Base-by-base conservation (phyloP, 805 yeast genomes). In the Scheffersomyces coipomensis region DNA sequence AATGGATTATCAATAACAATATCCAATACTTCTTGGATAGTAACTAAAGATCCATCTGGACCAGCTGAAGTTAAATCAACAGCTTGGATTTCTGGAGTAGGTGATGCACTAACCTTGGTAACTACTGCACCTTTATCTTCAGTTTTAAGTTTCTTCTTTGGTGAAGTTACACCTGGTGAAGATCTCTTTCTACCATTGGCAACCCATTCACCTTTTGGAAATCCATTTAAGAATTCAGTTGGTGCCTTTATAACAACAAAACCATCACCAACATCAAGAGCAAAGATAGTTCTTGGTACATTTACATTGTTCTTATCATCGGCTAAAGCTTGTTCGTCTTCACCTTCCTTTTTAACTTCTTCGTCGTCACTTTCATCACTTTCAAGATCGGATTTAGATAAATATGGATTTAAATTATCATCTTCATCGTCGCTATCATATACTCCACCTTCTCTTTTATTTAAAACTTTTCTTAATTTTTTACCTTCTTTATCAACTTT, bases 401-500 rank as follows among this genome's bases (percentile, higher is more conserved):
- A 68, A 54, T 88, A 89, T 29, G 97, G 97, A 57, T 88, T 88
- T 33, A 75, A 73, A 26, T 53, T 49, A 23, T 58, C 65, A 17
- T 77, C 79, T 39, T 88, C 93, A 38, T 87, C 91, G 47, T 86
- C 95, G 38, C 85, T 78, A 51, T 89, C 97, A 51, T 91, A 89
- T 34, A 88, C 90, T 31, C 85, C 95, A 61, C 88, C 82, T 59
- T 91, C 97, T 22, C 91, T 80, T 51, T 88, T 83, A 46, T 84
- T 81, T 51, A 93, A 73, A 2, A 93, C 89, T 60, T 85, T 85
- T 51, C 88, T 80, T 44, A 91, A 76, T 56, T 83, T 85, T 55
- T 82, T 83, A 49, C 98, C 97, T 59, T 88, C 97, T 55, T 85
- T 88, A 62, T 90, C 96, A 33, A 89, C 86, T 54, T 81, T 81